phyloP scores from a whole-genome alignment of 345 rosid genomes.

The Sapria himalayana region DNA sequence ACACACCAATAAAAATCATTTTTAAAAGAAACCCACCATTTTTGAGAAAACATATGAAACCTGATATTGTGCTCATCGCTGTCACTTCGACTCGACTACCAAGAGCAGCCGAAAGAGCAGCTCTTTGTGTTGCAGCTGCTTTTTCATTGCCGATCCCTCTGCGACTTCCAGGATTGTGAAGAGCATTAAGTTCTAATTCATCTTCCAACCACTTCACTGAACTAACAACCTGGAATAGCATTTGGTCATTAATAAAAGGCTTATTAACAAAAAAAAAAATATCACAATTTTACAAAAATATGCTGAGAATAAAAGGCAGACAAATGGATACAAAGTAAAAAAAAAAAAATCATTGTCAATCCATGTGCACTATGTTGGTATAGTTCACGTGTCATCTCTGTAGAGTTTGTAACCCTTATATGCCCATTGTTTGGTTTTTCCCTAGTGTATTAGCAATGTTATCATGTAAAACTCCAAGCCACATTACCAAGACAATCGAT shows the following conservation, averaged over 20 bases:
- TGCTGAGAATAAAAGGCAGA: too few species aligned
- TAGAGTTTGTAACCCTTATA: too few species aligned
- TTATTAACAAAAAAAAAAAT: too few species aligned
- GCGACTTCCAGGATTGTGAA: conserved; percentile 88
- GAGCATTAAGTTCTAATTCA: conserved; percentile 92
- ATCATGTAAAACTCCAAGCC: too few species aligned
- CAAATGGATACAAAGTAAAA: too few species aligned
- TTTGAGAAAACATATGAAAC: conserved; percentile 13
- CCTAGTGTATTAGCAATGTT: too few species aligned
- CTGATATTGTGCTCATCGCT: conserved; percentile 87
- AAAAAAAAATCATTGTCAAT: too few species aligned
- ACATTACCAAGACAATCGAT: too few species aligned
- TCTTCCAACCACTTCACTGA: conserved; percentile 99
- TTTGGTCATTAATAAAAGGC: conserved; percentile 5
- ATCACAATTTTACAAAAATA: too few species aligned
- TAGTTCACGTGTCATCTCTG: too few species aligned
- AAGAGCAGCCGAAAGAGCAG: conserved; percentile 84
- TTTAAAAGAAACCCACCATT: background rate
- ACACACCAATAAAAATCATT: conserved; percentile 8
- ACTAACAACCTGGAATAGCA: conserved; percentile 58
- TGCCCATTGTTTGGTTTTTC: too few species aligned
- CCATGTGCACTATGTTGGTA: too few species aligned
- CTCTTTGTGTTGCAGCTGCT: conserved; percentile 66
- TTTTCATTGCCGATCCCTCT: conserved; percentile 86
- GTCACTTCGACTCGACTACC: conserved; percentile 84